Percentiles rank a stretch among this genome's conserved stretches.
Evolutionary conservation across 164 flowering plant species (phyloP).

Genomic region (Buxus sempervirens): DNA sequence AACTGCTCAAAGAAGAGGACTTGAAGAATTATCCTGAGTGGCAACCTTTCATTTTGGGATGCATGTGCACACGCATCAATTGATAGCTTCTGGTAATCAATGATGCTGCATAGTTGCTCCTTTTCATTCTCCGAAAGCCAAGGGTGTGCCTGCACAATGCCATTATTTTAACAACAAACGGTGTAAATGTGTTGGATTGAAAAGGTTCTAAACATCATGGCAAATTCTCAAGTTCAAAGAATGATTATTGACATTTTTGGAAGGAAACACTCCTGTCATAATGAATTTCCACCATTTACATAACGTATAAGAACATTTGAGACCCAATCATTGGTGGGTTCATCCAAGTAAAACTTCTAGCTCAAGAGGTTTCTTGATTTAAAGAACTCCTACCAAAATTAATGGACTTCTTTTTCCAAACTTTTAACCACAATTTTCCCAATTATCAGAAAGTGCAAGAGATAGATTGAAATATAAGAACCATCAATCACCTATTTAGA

Average conservation of each 20-base stretch:
- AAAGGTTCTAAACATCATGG: not conserved
- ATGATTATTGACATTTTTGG: not conserved
- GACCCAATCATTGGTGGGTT: too few species aligned
- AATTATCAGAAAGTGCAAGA: too few species aligned
- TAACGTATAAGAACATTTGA: not conserved
- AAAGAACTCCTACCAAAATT: too few species aligned
- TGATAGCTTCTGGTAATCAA: slow-evolving; percentile 83
- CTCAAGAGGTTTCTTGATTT: too few species aligned
- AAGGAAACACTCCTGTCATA: not conserved
- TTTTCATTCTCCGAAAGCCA: slow-evolving; percentile 76
- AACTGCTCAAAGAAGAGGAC: slow-evolving; percentile 93
- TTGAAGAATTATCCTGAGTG: slow-evolving; percentile 79
- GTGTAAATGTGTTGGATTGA: not conserved
- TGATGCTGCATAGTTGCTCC: slow-evolving; percentile 71
- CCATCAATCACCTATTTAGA: too few species aligned
- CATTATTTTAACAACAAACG: slow-evolving; percentile 1
- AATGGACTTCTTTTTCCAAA: too few species aligned
- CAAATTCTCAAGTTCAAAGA: not conserved
- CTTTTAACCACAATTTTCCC: too few species aligned
- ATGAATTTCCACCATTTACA: not conserved
- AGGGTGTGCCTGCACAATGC: slow-evolving; percentile 72
- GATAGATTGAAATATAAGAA: too few species aligned
- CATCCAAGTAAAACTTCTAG: too few species aligned
- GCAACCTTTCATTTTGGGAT: slow-evolving; percentile 80
- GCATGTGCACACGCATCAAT: slow-evolving; percentile 97